Evolutionary conservation across 208 protist species (phyloP), one percentile per base, ranked within the genome.

Genomic region (Phytomonas sp.): DNA sequence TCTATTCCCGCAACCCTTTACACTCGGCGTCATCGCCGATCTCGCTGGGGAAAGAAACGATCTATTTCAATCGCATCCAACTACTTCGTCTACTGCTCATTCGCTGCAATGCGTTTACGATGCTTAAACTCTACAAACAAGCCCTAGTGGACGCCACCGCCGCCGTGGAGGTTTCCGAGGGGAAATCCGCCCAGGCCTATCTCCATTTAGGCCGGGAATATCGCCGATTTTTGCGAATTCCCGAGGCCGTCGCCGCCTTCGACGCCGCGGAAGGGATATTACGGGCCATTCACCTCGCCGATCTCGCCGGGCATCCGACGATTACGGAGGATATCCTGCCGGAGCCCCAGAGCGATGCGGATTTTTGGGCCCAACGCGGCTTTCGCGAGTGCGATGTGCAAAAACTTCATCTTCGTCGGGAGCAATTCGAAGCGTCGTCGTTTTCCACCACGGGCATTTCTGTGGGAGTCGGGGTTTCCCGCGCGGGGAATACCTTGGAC

Each of bases 301-400:
- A n/a, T n/a, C n/a, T n/a, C n/a, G n/a, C n/a, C n/a, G n/a, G 80
- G 64, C 67, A 75, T 66, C 70, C 75, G 64, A 68, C 75, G 4
- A 70, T 74, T 16, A 67, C 70, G 33, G 63, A 63, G 16, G 75
- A 70, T 31, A 60, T 60, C 34, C 6, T 69, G 29, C 66, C 78
- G 67, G 74, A 79, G 45, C 67, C 66, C 36, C 60, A 19, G 36
- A 74, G 40, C 31, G 84, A 91, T 29, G 80, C 82, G 63, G 84
- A 88, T 32, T 94, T 87, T 69, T 94, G 85, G 84, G 85, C 83
- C 2, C 78, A 87, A 49, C 80, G 85, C 14, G 88, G 88, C 23
- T 86, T 84, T 69, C 72, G 70, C 37, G 71, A 80, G 73, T 66
- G 61, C 14, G 88, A 91, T 66, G 85, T 84, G 31, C 69, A 67